Evolutionary conservation across 257 asterid species (phyloP), one percentile per base, ranked within the genome.

Genomic region (Solanum chilense): DNA sequence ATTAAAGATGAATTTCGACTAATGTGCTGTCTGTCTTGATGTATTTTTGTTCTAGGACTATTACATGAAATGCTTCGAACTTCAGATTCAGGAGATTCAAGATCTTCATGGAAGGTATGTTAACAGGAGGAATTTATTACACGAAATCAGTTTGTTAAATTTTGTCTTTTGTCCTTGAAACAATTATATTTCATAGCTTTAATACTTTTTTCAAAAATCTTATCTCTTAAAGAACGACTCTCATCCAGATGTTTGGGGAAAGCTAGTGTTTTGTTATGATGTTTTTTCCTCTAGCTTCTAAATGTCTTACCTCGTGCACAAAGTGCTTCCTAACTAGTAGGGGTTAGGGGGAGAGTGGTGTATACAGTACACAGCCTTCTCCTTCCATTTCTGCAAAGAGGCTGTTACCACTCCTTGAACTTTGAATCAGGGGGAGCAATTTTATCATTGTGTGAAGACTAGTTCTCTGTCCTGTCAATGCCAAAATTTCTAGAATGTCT

Each of bases 61-160:
- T 91, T 96, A 91, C 91, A 90, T 85, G 99, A 97, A 92, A 97
- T 97, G 99, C 97, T 97, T 85, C 92, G 95, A 80, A 89, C 92
- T 71, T 91, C 96, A 27, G 94, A 92, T 89, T 88, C 98, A 56
- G 93, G 89, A 80, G 95, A 93, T 84, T 86, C 97, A 78, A 94
- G 91, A 89, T 95, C 99, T 77, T 90, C 96, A 69, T 97, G 99
- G 98, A 97, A 95, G 99, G 99, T 97, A 90, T 73, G 68, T n/a
- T 85, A 83, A 16, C 70, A 23, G 68, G 35, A 18, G 62, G n/a
- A 45, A 21, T 66, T 73, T 35, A 47, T 21, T 44, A 70, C 52
- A 49, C 31, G 39, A n/a, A 47, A 52, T 25, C 52, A 86, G 86
- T 56, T 76, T 73, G 87, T 62, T 64, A 58, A 31, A 23, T 83